Percentiles rank a stretch among this genome's conserved stretches.
Conservation (phyloP, 176 grass and related monocot species). For the Alopecurus myosuroides region DNA sequence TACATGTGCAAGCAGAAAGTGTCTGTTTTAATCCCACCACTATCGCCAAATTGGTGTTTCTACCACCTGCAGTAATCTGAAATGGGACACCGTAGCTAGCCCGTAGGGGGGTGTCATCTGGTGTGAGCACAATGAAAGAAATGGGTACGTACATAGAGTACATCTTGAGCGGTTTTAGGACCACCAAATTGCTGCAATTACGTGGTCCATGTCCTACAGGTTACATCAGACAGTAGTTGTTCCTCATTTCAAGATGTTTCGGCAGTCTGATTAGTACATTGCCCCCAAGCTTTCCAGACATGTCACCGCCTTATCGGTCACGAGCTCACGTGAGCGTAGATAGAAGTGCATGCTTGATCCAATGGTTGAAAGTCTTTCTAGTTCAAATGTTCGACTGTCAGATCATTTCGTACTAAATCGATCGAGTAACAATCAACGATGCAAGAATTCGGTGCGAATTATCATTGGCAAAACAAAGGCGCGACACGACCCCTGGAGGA, state of each 20-base stretch:
- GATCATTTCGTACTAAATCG: neutral
- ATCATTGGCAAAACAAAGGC: neutral
- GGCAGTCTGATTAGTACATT: constrained; percentile 9
- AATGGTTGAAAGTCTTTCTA: neutral
- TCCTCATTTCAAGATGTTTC: constrained; percentile 31
- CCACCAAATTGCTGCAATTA: constrained; percentile 38
- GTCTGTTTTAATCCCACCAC: constrained; percentile 10
- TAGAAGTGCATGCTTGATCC: neutral
- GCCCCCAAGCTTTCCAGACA: constrained; percentile 1
- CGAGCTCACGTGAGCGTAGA: neutral
- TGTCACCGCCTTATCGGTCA: neutral
- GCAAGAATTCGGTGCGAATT: neutral
- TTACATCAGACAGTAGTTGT: neutral
- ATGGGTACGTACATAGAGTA: neutral
- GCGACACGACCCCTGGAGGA: no score
- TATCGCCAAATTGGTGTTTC: neutral
- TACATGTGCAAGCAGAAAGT: constrained; percentile 24
- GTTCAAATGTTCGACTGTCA: neutral
- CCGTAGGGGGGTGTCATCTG: neutral
- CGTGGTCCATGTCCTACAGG: constrained; percentile 13
- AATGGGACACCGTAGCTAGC: neutral
- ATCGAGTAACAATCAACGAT: neutral
- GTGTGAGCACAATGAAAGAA: neutral
- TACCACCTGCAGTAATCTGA: constrained; percentile 6
- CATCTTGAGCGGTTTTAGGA: neutral